A percentile compares a stretch with the other conserved stretches of the same genome.
phyloP scores from a whole-genome alignment of 306 rosid species.

The Rosa chinensis region DNA sequence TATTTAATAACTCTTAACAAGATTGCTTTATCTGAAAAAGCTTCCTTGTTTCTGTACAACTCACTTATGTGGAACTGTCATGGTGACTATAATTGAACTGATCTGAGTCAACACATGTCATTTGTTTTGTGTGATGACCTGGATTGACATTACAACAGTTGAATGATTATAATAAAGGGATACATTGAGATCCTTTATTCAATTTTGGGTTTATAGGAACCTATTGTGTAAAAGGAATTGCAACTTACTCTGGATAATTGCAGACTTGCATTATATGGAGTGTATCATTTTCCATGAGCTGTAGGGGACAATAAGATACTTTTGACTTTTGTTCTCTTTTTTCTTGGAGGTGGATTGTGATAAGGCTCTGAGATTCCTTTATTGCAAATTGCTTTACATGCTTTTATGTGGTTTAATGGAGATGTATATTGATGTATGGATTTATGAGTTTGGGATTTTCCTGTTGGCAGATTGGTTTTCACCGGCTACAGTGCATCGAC shows the following conservation, averaged over 20 bases:
- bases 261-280: neutral
- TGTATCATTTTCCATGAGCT: neutral
- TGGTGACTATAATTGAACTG: conserved; percentile 13
- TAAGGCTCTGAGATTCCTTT: neutral
- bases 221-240: neutral
- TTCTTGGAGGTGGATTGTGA: neutral
- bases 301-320: neutral
- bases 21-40: conserved; percentile 16
- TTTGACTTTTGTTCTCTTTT: neutral
- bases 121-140: neutral
- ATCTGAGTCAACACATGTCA: neutral
- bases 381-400: neutral
- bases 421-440: conserved; percentile 13
- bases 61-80: neutral
- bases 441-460: conserved; percentile 21
- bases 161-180: neutral
- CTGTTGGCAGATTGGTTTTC: conserved; percentile 89
- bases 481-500: conserved; percentile 80
- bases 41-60: neutral
- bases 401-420: neutral
- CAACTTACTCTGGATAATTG: neutral
- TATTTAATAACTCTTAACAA: neutral
- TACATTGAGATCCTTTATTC: neutral
- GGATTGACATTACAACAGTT: neutral
- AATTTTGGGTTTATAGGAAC: neutral